Base-by-base conservation (phyloP, 176 grass and related monocot genomes). In the Raddia distichophylla region DNA sequence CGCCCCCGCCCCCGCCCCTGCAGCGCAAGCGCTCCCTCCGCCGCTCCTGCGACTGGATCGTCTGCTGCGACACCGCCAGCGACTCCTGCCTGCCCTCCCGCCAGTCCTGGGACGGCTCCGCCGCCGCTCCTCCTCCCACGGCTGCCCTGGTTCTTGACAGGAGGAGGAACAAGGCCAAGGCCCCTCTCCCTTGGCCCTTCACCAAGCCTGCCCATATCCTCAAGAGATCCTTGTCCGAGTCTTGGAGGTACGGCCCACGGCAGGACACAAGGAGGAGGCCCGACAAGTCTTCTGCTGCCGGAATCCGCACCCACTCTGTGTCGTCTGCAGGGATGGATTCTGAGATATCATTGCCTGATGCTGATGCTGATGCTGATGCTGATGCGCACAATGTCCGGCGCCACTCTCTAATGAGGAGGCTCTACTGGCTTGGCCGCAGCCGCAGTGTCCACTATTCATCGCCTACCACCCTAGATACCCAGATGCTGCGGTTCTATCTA, bases 1-100 rank as follows among this genome's bases (percentile, higher is more conserved):
- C 57, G 15, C 27, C 27, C 27, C 27, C 27, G 27, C 27, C 27
- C 27, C 27, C 57, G 15, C 57, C 57, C 57, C 22, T 89, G 50
- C 86, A 91, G 66, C 71, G 86, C 42, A 87, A 84, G 77, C 83
- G 77, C 46, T 89, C 87, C 22, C 85, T 91, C 22, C 89, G 86
- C 0, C 82, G 87, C 62, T 89, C 92, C 75, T 94, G 84, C 82
- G 92, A 91, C 6, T 91, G 86, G 89, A 94, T 91, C 49, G 79
- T 81, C 69, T 89, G 83, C 66, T 90, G 84, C 44, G 82, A 89
- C 62, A 46, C 73, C n/a, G 86, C 15, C 49, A 75, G 48, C 54
- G 71, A 43, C 56, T 91, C 91, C 15, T 90, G 82, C 78, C 82
- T 90, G 2, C 85, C 85, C 48, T 89, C 92, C 43, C 89, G 92